Conservation (phyloP, 139 green algal species). For the Auxenochlorella pyrenoidosa region DNA sequence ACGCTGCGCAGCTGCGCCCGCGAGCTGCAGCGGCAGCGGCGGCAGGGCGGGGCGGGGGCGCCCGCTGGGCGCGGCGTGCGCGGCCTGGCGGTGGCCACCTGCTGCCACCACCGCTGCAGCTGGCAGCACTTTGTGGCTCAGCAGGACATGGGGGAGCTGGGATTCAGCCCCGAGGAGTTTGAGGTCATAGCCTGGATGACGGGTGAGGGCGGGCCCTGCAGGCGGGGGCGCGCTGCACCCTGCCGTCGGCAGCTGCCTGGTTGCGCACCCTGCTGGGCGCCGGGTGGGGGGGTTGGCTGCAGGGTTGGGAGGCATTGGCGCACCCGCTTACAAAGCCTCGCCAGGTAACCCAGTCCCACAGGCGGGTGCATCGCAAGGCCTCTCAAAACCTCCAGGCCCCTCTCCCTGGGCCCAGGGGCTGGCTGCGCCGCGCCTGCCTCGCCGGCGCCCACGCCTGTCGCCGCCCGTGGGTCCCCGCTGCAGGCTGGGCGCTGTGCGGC, state of each 20-base stretch:
- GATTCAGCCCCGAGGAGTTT: constrained; percentile 77
- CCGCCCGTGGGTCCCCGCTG: neutral
- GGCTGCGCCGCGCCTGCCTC: neutral
- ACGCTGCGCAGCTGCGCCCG: constrained; percentile 59
- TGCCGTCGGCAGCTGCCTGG: neutral
- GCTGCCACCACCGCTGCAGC: constrained; percentile 87
- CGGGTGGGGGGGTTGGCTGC: no score
- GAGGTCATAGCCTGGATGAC: constrained; percentile 82
- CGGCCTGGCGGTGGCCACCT: constrained; percentile 77
- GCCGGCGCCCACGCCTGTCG: neutral
- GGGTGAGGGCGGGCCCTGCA: constrained; percentile 2
- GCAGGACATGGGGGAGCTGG: constrained; percentile 52
- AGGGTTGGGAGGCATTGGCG: no score
- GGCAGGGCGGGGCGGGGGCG: neutral
- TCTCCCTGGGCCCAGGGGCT: neutral
- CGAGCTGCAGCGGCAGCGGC: neutral
- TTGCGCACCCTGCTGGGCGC: no score
- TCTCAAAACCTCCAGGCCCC: no score
- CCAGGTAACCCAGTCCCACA: neutral
- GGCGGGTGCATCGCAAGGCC: no score
- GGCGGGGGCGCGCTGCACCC: neutral
- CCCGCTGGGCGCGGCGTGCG: constrained; percentile 17
- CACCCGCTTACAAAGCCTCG: no score
- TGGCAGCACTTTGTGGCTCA: constrained; percentile 81
- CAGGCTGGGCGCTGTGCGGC: constrained; percentile 81